These are phyloP conservation scores for Chrysanthemum makinoi DNA, from an alignment of 129 eudicot genomes.

Conservation along the genomic window DNA sequence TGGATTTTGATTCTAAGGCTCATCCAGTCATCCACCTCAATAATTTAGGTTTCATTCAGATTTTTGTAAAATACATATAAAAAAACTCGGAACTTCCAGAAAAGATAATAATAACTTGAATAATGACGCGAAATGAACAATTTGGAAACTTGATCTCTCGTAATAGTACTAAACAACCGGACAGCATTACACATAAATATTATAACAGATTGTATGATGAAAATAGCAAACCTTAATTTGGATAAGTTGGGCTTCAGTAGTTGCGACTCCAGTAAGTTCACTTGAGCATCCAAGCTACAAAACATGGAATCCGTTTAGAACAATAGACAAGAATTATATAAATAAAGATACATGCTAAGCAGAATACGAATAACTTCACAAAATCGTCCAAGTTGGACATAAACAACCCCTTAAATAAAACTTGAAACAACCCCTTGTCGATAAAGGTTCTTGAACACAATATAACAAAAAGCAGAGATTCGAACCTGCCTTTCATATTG, in stretches of 20 bases:
- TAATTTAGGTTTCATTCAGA: background rate
- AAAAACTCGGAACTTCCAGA: no score
- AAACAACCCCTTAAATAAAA: no score
- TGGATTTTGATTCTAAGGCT: no score
- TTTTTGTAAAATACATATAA: background rate
- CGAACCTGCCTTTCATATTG: no score
- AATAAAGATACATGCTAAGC: constrained; percentile 4
- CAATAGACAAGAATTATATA: constrained; percentile 5
- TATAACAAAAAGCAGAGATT: no score
- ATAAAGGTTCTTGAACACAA: no score
- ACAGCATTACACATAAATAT: constrained; percentile 4
- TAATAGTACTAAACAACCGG: background rate
- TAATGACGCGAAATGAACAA: background rate
- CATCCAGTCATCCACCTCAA: background rate
- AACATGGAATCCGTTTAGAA: constrained; percentile 24
- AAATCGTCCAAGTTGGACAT: background rate
- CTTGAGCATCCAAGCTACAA: constrained; percentile 97
- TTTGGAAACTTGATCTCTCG: background rate
- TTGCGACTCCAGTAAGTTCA: constrained; percentile 63
- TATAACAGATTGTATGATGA: background rate
- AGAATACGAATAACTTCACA: constrained; percentile 5
- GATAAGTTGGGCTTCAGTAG: constrained; percentile 78
- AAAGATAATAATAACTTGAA: no score
- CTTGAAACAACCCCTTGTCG: no score
- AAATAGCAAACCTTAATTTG: constrained; percentile 66